Base-by-base conservation (phyloP, 2,329 filamentous ascomycete species). In the Amauroascus niger region DNA sequence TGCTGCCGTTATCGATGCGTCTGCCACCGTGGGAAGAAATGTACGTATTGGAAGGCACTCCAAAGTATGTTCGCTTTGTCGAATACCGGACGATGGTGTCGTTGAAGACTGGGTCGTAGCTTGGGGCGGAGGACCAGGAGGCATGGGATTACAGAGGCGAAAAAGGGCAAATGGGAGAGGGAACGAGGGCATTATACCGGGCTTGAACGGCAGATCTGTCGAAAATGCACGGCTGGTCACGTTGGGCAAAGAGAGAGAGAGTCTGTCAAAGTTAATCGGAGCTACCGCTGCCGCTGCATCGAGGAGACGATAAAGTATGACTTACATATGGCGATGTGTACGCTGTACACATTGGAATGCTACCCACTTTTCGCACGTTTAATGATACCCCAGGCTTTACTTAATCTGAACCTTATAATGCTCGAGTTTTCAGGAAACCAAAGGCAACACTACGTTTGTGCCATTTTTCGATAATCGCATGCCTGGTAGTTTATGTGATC, bases 21-120 rank as follows among this genome's bases (percentile, higher is more conserved):
- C 74, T n/a, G 71, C 67, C 16, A 62, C 62, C 5, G 57, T 75
- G 45, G 58, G 66, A 33, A 59, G 63, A 8, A 57, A 63, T 11
- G 68, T 67, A 9, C 63, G 60, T 1, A 60, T 71, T 3, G 65
- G 70, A n/a, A 60, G 68, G 76, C 79, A 88, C 64, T 85, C 84
- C 62, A 88, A 84, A 20, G 75, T 90, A 49, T 83, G 85, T 6
- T 78, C 85, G 0, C 75, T 80, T 55, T 83, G 79, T 22, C 73
- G 76, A 24, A 72, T 89, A 40, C 67, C 71, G 0, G 77, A 81
- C 8, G 77, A 79, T 0, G 78, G 81, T 30, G 69, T 73, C 9
- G 64, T 90, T 0, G 79, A 79, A 0, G 84, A 88, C 56, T 81
- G 79, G 65, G 84, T 81, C 0, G 84, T 89, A 4, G 72, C 88